Percentiles rank a stretch among this genome's conserved stretches.
Conservation (phyloP, 805 yeast species). For the Yarrowia keelungensis region DNA sequence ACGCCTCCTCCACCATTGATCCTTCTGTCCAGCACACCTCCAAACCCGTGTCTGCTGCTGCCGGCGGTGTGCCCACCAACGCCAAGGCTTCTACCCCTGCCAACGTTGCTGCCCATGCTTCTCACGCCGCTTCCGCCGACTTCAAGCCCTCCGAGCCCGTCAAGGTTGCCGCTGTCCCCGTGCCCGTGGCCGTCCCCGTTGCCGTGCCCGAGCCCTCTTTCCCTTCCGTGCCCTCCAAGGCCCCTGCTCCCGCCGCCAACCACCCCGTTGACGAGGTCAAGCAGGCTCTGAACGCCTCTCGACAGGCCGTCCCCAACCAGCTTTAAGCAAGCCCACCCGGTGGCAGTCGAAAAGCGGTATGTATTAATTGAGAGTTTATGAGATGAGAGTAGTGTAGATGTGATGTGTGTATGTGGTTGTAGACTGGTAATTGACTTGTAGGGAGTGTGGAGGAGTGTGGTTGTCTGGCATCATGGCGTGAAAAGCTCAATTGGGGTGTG, state of each 20-base stretch:
- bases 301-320: conserved; percentile 39
- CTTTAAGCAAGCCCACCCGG: conserved; percentile 1
- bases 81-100: conserved; percentile 28
- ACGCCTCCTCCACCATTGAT: conserved; percentile 41
- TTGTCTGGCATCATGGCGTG: too few species aligned
- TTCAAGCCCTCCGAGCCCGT: conserved; percentile 11
- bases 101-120: conserved; percentile 38
- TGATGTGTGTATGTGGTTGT: too few species aligned
- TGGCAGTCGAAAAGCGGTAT: conserved; percentile 2
- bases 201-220: conserved; percentile 37
- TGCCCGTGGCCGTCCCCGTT: conserved; percentile 36
- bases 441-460: too few species aligned
- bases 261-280: conserved; percentile 37
- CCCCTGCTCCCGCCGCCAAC: conserved; percentile 13
- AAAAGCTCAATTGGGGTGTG: too few species aligned
- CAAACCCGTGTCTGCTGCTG: conserved; percentile 40
- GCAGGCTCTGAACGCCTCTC: conserved; percentile 32
- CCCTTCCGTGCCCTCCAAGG: conserved; percentile 32
- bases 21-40: conserved; percentile 40
- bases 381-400: not conserved
- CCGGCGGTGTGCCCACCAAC: conserved; percentile 34
- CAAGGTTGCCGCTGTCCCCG: conserved; percentile 30
- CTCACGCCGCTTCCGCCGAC: conserved; percentile 39
- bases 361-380: conserved; percentile 18
- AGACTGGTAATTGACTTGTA: too few species aligned